These are phyloP conservation scores for Viola odorata DNA, from an alignment of 345 rosid genomes.

Conservation along the genomic window DNA sequence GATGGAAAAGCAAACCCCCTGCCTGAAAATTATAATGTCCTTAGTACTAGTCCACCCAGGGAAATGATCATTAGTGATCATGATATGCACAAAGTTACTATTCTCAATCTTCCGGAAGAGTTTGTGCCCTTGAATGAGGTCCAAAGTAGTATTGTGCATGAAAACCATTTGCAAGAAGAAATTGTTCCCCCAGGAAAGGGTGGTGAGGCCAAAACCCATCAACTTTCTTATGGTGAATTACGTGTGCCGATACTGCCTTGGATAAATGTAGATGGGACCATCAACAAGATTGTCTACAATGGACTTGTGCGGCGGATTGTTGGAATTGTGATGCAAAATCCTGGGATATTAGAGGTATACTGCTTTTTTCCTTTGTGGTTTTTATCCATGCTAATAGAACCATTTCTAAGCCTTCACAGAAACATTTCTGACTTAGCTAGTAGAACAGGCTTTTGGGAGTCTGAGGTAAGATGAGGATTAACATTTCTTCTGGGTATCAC, in stretches of 20 bases:
- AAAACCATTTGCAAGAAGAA: conserved; percentile 24
- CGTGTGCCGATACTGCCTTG: conserved; percentile 73
- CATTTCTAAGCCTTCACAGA: not conserved
- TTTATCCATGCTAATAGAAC: not conserved
- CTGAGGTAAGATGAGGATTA: too few species aligned
- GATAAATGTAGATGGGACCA: conserved; percentile 85
- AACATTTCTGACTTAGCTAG: too few species aligned
- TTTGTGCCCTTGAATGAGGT: conserved; percentile 21
- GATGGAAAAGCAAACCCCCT: conserved; percentile 18
- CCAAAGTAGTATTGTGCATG: conserved; percentile 26
- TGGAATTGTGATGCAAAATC: conserved; percentile 83
- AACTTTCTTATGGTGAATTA: conserved; percentile 26
- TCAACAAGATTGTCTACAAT: conserved; percentile 54
- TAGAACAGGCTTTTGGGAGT: too few species aligned
- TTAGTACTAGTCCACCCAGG: conserved; percentile 23
- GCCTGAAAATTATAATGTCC: conserved; percentile 26
- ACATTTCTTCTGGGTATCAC: too few species aligned
- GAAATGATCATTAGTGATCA: conserved; percentile 19
- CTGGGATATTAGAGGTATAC: conserved; percentile 80
- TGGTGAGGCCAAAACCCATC: conserved; percentile 17
- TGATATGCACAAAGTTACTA: conserved; percentile 69
- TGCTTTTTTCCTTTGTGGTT: conserved; percentile 12
- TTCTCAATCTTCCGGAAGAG: conserved; percentile 84
- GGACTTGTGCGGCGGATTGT: conserved; percentile 80
- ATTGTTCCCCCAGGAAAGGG: conserved; percentile 17